phyloP scores from a whole-genome alignment of 805 yeast genomes.

The Dipodascopsis tothii region DNA sequence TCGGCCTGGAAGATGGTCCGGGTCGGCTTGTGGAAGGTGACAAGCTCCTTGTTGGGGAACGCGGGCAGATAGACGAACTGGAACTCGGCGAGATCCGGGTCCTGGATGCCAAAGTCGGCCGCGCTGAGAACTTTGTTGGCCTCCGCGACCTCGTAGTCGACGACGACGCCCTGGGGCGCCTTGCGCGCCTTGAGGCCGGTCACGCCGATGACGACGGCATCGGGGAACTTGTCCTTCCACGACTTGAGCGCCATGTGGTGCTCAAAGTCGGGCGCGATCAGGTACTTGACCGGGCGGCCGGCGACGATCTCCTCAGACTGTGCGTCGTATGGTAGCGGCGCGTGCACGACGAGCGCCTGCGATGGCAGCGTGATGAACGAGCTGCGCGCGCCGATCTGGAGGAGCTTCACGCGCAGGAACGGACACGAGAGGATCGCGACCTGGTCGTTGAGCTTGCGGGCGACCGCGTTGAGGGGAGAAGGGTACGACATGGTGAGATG shows the following conservation, averaged over 20 bases:
- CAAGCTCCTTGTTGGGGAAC: conserved; percentile 54
- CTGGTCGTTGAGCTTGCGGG: conserved; percentile 14
- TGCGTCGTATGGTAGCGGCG: conserved; percentile 20
- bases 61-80: conserved; percentile 50
- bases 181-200: conserved; percentile 29
- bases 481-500: conserved; percentile 21
- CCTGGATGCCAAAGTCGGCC: conserved; percentile 11
- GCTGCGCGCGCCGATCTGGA: conserved; percentile 22
- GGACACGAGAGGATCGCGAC: conserved; percentile 20
- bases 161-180: conserved; percentile 13
- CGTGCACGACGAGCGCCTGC: conserved; percentile 12
- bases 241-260: conserved; percentile 58
- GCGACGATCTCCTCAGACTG: conserved; percentile 16
- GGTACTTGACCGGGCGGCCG: conserved; percentile 25
- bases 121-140: conserved; percentile 8
- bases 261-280: conserved; percentile 56
- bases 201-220: conserved; percentile 48
- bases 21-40: conserved; percentile 41
- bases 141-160: conserved; percentile 12
- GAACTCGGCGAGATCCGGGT: conserved; percentile 28
- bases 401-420: conserved; percentile 18
- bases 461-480: conserved; percentile 22
- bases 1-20: conserved; percentile 54
- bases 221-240: conserved; percentile 46
- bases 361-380: conserved; percentile 13